Percentiles rank a stretch among this genome's conserved stretches.
Conservation (phyloP, 2,329 filamentous ascomycete species). For the Aspergillus clavatus region DNA sequence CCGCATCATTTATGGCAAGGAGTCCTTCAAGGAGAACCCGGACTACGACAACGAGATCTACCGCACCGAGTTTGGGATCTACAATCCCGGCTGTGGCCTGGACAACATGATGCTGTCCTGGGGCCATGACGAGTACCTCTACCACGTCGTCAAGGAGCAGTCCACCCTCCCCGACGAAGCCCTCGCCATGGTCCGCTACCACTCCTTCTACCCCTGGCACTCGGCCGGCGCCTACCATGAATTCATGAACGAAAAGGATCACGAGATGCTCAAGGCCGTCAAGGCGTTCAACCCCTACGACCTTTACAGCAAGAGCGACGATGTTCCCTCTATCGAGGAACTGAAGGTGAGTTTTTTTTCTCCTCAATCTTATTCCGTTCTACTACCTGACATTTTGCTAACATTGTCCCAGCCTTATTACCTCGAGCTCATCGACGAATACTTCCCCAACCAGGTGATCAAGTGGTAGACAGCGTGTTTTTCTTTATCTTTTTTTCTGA, state of each 20-base stretch:
- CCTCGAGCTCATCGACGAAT: slow-evolving; percentile 68
- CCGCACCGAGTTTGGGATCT: slow-evolving; percentile 72
- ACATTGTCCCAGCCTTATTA: slow-evolving; percentile 58
- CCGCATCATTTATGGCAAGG: slow-evolving; percentile 74
- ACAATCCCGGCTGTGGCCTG: slow-evolving; percentile 70
- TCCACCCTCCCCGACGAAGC: slow-evolving; percentile 72
- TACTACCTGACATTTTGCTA: slow-evolving; percentile 5
- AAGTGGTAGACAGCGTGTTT: slow-evolving; percentile 53
- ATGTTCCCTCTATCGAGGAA: slow-evolving; percentile 67
- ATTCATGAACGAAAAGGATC: slow-evolving; percentile 79
- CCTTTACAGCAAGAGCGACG: slow-evolving; percentile 86
- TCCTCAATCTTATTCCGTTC: not conserved
- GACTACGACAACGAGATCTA: slow-evolving; percentile 69
- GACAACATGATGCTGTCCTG: slow-evolving; percentile 87
- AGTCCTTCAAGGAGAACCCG: slow-evolving; percentile 68
- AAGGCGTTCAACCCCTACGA: slow-evolving; percentile 89
- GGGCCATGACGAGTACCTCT: slow-evolving; percentile 58
- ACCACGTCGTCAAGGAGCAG: slow-evolving; percentile 81
- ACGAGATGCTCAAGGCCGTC: slow-evolving; percentile 74
- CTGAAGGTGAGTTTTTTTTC: slow-evolving; percentile 55
- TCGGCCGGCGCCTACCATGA: slow-evolving; percentile 71
- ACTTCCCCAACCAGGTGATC: slow-evolving; percentile 63
- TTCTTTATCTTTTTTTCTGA: no score
- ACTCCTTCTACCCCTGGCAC: slow-evolving; percentile 93
- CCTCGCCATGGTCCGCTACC: slow-evolving; percentile 88